Evolutionary conservation across 202 grass and related monocot genomes (phyloP), one percentile per base, ranked within the genome.

Genomic region (Saccharum hybrid): DNA sequence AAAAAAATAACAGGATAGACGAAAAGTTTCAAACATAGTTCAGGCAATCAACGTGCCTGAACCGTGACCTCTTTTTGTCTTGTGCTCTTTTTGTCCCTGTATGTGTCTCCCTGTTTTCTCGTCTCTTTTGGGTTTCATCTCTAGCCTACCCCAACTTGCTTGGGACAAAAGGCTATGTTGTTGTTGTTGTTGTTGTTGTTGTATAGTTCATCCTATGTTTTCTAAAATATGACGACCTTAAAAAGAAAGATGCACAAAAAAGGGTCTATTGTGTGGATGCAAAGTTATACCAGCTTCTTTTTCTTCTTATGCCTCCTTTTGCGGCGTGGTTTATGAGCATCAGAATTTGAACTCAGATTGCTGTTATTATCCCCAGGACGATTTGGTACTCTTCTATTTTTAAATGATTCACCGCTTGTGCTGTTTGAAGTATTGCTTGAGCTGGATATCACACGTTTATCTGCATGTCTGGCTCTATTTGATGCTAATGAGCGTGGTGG

Each of bases 231-330:
- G 61, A 28, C 22, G 61, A 30, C 22, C 23, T 7, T 45, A 64
- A 42, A 79, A 66, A 42, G 45, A 78, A n/a, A n/a, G n/a, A n/a
- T 23, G 7, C 6, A 78, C 39, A 33, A 36, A 66, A 33, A 13
- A 22, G 81, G 39, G 31, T 60, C 9, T 39, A 65, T 26, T n/a
- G 18, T 38, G 72, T 68, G 19, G 13, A 40, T 78, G 38, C 36
- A 77, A 75, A 80, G 43, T 65, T 76, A 86, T 74, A 98, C 95
- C 95, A 90, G 88, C 84, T 96, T 99, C 77, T 75, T 99, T 86
- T 99, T 99, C 90, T 98, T 97, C 74, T 88, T 92, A 68, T 73
- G 96, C 75, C 84, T 96, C 75, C 96, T 96, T 81, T 99, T 99
- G 13, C 96, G 93, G 12, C 89, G 86, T 15, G 90, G 91, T 57